Evolutionary conservation across 1,139 yeast species (phyloP).

Genomic region (Zygoascus hellenicus): DNA sequence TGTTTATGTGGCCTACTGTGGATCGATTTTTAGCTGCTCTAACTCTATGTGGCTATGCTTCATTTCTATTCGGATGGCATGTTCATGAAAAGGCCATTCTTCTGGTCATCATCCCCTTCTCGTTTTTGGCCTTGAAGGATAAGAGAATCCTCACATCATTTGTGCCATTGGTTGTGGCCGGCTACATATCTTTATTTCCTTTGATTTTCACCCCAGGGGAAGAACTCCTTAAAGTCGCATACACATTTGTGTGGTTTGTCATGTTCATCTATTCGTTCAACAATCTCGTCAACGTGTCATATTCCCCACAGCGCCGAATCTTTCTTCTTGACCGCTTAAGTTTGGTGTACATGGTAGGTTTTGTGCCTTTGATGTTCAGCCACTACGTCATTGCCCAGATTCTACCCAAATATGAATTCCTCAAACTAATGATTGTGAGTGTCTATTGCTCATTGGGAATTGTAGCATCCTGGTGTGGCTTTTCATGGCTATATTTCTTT

Average conservation of each 20-base stretch:
- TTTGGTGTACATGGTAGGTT: conserved; percentile 59
- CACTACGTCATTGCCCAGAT: conserved; percentile 55
- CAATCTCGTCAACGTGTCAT: conserved; percentile 50
- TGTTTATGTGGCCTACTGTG: conserved; percentile 68
- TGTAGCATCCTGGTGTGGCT: conserved; percentile 80
- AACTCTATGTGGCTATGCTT: conserved; percentile 85
- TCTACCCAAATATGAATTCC: conserved; percentile 46
- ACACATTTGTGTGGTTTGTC: conserved; percentile 81
- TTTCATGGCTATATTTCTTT: conserved; percentile 81
- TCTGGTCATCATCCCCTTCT: conserved; percentile 81
- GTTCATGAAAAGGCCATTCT: conserved; percentile 96
- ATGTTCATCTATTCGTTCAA: conserved; percentile 67
- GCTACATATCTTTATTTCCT: conserved; percentile 86
- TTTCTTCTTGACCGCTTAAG: conserved; percentile 69
- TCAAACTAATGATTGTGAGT: conserved; percentile 75
- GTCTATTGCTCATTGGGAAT: conserved; percentile 85
- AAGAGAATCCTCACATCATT: conserved; percentile 51
- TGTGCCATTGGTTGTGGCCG: conserved; percentile 68
- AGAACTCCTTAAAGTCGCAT: conserved; percentile 67
- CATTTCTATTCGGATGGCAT: conserved; percentile 96
- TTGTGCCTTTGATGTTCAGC: conserved; percentile 56
- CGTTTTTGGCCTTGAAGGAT: conserved; percentile 70
- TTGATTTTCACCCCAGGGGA: conserved; percentile 76
- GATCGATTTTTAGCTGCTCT: conserved; percentile 77
- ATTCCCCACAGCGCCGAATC: conserved; percentile 40